Evolutionary conservation across 2,329 filamentous ascomycete genomes (phyloP).

Genomic region (Phyllosticta citrichinensis): DNA sequence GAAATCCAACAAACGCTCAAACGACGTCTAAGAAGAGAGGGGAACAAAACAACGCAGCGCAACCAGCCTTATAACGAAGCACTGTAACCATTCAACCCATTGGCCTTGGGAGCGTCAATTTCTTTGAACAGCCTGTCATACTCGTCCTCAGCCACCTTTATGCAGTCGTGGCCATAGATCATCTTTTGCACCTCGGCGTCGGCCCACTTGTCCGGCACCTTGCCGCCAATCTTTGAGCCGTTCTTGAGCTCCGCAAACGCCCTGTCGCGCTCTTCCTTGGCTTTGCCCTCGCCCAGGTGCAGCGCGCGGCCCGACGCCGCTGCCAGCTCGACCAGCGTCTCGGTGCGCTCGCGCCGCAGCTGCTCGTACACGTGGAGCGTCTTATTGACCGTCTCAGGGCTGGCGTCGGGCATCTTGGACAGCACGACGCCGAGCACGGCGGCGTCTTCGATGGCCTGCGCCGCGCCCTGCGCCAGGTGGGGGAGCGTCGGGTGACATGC

Average conservation of each 20-base stretch:
- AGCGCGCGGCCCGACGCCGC: conserved; percentile 44
- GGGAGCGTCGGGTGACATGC: conserved; percentile 55
- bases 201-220: conserved; percentile 43
- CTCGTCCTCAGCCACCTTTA: conserved; percentile 33
- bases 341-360: conserved; percentile 46
- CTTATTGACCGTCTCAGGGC: conserved; percentile 37
- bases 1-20: not conserved
- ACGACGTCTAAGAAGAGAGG: not conserved
- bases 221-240: conserved; percentile 23
- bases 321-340: conserved; percentile 47
- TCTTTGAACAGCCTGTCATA: conserved; percentile 22
- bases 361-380: conserved; percentile 47
- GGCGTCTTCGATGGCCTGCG: conserved; percentile 55
- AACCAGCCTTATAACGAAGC: not conserved
- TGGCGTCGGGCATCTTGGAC: conserved; percentile 36
- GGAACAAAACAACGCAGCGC: not conserved
- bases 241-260: conserved; percentile 40
- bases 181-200: conserved; percentile 41
- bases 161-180: conserved; percentile 39
- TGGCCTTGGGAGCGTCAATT: not conserved
- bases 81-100: not conserved
- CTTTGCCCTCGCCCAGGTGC: conserved; percentile 48
- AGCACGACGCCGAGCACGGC: conserved; percentile 46
- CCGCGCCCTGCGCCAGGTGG: conserved; percentile 54
- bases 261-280: conserved; percentile 49